phyloP scores from a whole-genome alignment of 2,329 filamentous ascomycete genomes.

The Grosmannia clavigera region DNA sequence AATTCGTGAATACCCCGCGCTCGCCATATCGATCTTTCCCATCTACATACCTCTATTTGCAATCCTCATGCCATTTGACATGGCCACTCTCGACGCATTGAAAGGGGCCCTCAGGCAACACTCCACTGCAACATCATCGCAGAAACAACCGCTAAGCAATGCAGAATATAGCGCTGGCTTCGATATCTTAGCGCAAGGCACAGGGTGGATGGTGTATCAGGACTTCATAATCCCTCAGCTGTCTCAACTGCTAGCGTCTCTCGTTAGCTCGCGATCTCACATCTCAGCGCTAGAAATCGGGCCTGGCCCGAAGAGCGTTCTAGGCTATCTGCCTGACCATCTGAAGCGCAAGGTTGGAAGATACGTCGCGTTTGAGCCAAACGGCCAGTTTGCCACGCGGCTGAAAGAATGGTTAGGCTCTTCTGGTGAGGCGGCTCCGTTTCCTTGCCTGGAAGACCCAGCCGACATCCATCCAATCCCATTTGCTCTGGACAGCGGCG shows the following conservation, averaged over 20 bases:
- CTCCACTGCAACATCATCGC: too few species aligned
- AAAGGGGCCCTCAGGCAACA: too few species aligned
- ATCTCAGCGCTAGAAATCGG: slow-evolving; percentile 48
- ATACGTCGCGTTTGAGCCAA: slow-evolving; percentile 45
- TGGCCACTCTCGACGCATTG: too few species aligned
- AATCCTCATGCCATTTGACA: too few species aligned
- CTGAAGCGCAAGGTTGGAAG: slow-evolving; percentile 30
- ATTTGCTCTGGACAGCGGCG: slow-evolving; percentile 22
- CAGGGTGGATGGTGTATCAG: slow-evolving; percentile 28
- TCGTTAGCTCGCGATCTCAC: slow-evolving; percentile 22
- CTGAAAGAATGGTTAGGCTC: slow-evolving; percentile 29
- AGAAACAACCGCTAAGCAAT: too few species aligned
- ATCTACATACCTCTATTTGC: too few species aligned
- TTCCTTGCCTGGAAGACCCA: slow-evolving; percentile 21
- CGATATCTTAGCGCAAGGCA: slow-evolving; percentile 24
- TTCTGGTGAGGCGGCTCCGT: slow-evolving; percentile 12
- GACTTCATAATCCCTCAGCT: slow-evolving; percentile 41
- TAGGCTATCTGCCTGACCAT: slow-evolving; percentile 32
- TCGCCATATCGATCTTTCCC: too few species aligned
- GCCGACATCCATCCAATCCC: background rate
- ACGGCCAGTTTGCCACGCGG: slow-evolving; percentile 27
- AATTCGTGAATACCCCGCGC: too few species aligned
- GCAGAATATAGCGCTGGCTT: slow-evolving; percentile 36
- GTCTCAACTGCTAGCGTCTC: slow-evolving; percentile 24
- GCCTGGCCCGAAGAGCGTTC: slow-evolving; percentile 42